Base-by-base conservation (phyloP, 805 yeast species). In the Saccharomycopsis malanga region DNA sequence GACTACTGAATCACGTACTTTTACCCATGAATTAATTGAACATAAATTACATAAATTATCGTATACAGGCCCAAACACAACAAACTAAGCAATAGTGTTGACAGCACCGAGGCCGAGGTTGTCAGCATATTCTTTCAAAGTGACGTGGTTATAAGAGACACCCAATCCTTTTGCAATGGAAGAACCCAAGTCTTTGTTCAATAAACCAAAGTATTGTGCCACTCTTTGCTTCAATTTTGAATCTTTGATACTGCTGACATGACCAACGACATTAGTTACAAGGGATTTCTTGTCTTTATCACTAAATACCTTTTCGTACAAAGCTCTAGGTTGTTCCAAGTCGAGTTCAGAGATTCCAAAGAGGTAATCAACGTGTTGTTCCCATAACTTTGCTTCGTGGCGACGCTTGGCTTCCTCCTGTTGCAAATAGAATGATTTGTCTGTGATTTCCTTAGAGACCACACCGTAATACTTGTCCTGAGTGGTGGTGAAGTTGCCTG, bases 251-350 rank as follows among this genome's bases (percentile, higher is more conserved):
- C 58, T 59, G 5, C 64, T 56, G 6, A 72, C 72, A 50, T 68
- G 73, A 27, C 67, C 68, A 10, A 63, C 62, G 24, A 71, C 59
- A 48, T 68, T 69, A 23, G 63, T 59, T 34, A 68, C 57, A 53
- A 71, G 62, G 39, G 58, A 61, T 39, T 59, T 53, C 54, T 62
- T 64, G 18, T 58, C 62, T 10, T 57, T 59, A 7, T 59, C 67
- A 45, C 51, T 57, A 51, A 54, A 70, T 1, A 71, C 72, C 45
- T 64, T 65, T 45, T 62, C 65, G 53, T 70, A 72, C 48, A 71
- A 56, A 0, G 58, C 65, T 56, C 74, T 62, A 42, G 76, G 74
- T 54, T 72, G 76, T 54, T 72, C 76, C 30, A 70, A 57, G 57
- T 72, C 77, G 21, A 68, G 56, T 42, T 70, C 73, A 25, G 66